Evolutionary conservation across 805 yeast genomes (phyloP).

Genomic region (Metschnikowia vanudenii): DNA sequence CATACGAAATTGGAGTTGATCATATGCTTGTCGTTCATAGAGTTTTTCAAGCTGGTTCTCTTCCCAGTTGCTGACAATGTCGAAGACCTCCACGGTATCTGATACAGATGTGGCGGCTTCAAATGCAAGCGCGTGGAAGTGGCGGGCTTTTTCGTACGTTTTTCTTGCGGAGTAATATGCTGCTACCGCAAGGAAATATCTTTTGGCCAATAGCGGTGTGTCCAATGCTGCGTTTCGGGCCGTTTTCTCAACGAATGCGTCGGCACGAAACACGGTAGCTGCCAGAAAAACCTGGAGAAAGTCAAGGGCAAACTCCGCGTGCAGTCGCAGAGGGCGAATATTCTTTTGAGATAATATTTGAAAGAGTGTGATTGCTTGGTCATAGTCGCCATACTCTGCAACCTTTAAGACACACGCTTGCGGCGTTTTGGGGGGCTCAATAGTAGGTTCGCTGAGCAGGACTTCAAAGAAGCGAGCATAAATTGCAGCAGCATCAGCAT

Average conservation of each 20-base stretch:
- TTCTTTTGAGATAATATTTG: neutral
- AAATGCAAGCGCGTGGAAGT: conserved; percentile 50
- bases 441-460: neutral
- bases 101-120: conserved; percentile 46
- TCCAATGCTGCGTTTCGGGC: conserved; percentile 16
- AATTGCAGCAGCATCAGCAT: conserved; percentile 40
- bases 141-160: conserved; percentile 24
- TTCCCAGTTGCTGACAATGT: conserved; percentile 58
- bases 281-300: conserved; percentile 9
- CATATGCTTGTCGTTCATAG: conserved; percentile 21
- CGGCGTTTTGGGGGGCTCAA: neutral
- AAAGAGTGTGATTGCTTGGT: conserved; percentile 31
- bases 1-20: conserved; percentile 45
- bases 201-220: conserved; percentile 62
- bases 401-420: conserved; percentile 25
- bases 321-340: neutral
- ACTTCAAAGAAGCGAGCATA: conserved; percentile 31
- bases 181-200: conserved; percentile 48
- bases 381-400: conserved; percentile 28
- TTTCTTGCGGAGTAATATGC: conserved; percentile 45
- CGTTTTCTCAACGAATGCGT: conserved; percentile 5
- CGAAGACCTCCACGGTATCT: conserved; percentile 66
- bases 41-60: conserved; percentile 37
- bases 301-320: conserved; percentile 4
- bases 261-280: neutral